Conservation (phyloP, 2,329 filamentous ascomycete species). For the Cytospora leucostoma region DNA sequence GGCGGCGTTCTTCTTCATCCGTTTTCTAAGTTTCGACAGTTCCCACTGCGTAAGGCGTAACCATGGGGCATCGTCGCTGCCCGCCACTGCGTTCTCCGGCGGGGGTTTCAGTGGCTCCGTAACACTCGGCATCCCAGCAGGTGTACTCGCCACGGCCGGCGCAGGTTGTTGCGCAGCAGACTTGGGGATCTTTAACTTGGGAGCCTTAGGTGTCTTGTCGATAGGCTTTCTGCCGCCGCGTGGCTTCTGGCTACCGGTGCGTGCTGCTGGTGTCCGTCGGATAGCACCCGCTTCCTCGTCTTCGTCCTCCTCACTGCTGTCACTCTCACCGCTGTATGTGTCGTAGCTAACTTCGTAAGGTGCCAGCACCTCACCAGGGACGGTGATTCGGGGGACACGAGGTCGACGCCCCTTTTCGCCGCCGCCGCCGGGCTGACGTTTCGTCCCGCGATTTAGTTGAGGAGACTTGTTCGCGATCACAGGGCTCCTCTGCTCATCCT, state of each 20-base stretch:
- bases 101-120: constrained; percentile 54
- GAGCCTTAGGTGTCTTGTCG: constrained; percentile 40
- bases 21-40: constrained; percentile 70
- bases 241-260: constrained; percentile 36
- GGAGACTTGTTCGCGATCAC: constrained; percentile 54
- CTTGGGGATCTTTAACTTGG: constrained; percentile 43
- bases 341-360: constrained; percentile 67
- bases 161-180: constrained; percentile 30
- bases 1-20: constrained; percentile 89
- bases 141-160: constrained; percentile 19
- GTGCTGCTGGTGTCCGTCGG: constrained; percentile 40
- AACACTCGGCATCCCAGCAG: constrained; percentile 20
- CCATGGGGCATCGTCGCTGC: constrained; percentile 64
- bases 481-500: constrained; percentile 54
- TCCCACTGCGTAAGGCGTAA: constrained; percentile 66
- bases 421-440: constrained; percentile 42
- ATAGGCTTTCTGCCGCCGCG: constrained; percentile 51
- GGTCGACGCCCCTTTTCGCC: constrained; percentile 50
- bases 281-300: constrained; percentile 47
- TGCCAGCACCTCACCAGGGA: constrained; percentile 66
- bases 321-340: constrained; percentile 54
- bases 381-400: constrained; percentile 59
- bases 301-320: constrained; percentile 55
- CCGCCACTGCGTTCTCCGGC: constrained; percentile 59
- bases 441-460: constrained; percentile 50